phyloP scores from a whole-genome alignment of 306 rosid genomes.

The Castanea crenata region DNA sequence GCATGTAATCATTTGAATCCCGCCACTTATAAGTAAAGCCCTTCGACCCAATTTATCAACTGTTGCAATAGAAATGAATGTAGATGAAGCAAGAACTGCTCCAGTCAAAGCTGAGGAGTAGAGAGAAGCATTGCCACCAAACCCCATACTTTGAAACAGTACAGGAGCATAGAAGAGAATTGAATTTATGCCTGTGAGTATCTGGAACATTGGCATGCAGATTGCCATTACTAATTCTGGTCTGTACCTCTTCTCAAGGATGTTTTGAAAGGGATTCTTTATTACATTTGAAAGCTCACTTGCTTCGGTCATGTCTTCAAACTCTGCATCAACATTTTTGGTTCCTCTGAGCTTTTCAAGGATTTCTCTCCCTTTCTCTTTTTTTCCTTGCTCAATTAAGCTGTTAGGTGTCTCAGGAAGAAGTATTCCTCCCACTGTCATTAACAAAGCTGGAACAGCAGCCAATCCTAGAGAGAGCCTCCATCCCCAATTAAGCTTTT shows the following conservation, averaged over 20 bases:
- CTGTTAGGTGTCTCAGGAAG: constrained; percentile 96
- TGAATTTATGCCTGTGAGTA: constrained; percentile 86
- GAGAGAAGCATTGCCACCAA: constrained; percentile 71
- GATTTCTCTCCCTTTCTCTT: constrained; percentile 55
- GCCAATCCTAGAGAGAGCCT: constrained; percentile 89
- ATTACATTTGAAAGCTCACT: constrained; percentile 64
- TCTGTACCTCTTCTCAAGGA: constrained; percentile 57
- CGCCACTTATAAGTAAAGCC: constrained; percentile 75
- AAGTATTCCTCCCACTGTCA: constrained; percentile 78
- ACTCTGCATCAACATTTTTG: constrained; percentile 69
- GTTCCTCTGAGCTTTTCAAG: constrained; percentile 78
- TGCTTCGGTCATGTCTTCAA: constrained; percentile 78
- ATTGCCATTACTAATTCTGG: constrained; percentile 87
- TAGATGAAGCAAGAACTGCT: constrained; percentile 76
- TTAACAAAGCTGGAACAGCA: constrained; percentile 57
- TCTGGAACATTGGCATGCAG: constrained; percentile 82
- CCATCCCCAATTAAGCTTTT: constrained; percentile 88
- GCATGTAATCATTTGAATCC: constrained; percentile 77
- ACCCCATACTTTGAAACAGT: constrained; percentile 85
- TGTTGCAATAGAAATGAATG: constrained; percentile 71
- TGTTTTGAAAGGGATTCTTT: constrained; percentile 71
- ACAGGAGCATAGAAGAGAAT: constrained; percentile 89
- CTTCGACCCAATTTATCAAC: constrained; percentile 81
- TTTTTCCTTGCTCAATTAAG: constrained; percentile 63
- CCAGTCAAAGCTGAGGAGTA: constrained; percentile 88